These are phyloP conservation scores for Halophytophthora polymorphica DNA, from an alignment of 352 stramenopile genomes.

Conservation along the genomic window DNA sequence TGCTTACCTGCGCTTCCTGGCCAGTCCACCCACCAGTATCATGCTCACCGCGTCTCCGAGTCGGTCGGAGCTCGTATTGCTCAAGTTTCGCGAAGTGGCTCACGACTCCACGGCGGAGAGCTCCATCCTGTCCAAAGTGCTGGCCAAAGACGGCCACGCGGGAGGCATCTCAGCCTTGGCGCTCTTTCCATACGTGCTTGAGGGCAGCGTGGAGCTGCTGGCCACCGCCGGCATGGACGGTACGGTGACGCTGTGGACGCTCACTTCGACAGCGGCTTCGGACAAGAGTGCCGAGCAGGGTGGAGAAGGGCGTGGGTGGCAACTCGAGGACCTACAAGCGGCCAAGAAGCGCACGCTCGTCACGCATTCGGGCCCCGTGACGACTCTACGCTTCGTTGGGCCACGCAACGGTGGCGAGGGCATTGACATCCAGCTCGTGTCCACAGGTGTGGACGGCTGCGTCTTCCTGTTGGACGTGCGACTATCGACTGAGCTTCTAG, in stretches of 20 bases:
- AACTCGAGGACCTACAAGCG: conserved; percentile 61
- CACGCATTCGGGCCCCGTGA: conserved; percentile 53
- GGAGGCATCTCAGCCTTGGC: conserved; percentile 51
- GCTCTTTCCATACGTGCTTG: conserved; percentile 36
- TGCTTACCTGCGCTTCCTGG: conserved; percentile 39
- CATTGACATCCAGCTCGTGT: conserved; percentile 47
- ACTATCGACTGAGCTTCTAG: conserved; percentile 25
- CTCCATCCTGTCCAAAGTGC: conserved; percentile 43
- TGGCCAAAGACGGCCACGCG: conserved; percentile 51
- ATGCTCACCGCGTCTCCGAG: conserved; percentile 42
- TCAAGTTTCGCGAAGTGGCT: conserved; percentile 55
- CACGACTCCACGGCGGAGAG: conserved; percentile 49
- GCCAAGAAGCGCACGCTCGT: conserved; percentile 69
- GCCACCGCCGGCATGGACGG: conserved; percentile 65
- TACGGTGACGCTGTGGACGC: conserved; percentile 64
- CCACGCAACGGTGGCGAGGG: not conserved
- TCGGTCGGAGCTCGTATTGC: conserved; percentile 37
- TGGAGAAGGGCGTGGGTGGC: conserved; percentile 12
- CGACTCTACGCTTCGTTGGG: conserved; percentile 48
- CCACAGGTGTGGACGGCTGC: conserved; percentile 56
- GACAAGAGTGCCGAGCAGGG: too few relatives aligned
- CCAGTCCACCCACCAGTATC: conserved; percentile 39
- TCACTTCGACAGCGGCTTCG: conserved; percentile 27
- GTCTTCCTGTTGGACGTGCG: conserved; percentile 68
- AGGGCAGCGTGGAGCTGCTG: conserved; percentile 53